Percentiles rank a stretch among this genome's conserved stretches.
Conservation (phyloP, 2,329 filamentous ascomycete genomes). For the Rachicladosporium sp. region DNA sequence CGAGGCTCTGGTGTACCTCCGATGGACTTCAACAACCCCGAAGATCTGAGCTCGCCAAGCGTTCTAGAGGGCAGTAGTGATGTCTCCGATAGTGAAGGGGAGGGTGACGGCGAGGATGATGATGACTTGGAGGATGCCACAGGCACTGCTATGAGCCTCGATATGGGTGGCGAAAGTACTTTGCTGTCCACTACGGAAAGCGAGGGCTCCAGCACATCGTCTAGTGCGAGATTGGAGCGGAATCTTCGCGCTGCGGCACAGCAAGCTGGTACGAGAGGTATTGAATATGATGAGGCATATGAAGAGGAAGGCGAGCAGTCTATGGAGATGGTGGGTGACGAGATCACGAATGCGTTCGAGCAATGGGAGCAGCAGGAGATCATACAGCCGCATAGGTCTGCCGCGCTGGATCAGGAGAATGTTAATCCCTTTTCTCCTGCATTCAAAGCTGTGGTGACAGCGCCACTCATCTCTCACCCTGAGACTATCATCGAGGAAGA, state of each 20-base stretch:
- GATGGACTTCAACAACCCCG: constrained; percentile 52
- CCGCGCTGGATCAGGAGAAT: constrained; percentile 36
- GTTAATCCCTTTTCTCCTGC: constrained; percentile 36
- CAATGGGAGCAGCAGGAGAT: constrained; percentile 50
- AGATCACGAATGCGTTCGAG: constrained; percentile 60
- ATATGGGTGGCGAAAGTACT: constrained; percentile 48
- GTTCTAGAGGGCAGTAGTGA: constrained; percentile 54
- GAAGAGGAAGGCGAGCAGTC: constrained; percentile 43
- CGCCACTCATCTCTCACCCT: constrained; percentile 9
- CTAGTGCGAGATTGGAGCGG: constrained; percentile 63
- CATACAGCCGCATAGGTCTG: constrained; percentile 12
- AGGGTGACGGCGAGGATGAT: constrained; percentile 45
- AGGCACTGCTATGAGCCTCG: constrained; percentile 70
- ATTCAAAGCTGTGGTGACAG: constrained; percentile 23
- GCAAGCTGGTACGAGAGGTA: constrained; percentile 59
- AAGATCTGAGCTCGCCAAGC: constrained; percentile 61
- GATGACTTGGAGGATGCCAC: constrained; percentile 50
- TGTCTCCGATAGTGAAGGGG: constrained; percentile 31
- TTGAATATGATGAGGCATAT: constrained; percentile 48
- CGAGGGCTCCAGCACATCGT: constrained; percentile 42
- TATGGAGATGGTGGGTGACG: constrained; percentile 47
- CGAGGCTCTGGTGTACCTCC: constrained; percentile 56
- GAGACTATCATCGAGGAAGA: constrained; percentile 23
- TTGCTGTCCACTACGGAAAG: constrained; percentile 18
- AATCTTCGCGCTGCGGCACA: constrained; percentile 63